phyloP scores from a whole-genome alignment of 192 early-diverging fungal species.

The Phycomyces nitens region DNA sequence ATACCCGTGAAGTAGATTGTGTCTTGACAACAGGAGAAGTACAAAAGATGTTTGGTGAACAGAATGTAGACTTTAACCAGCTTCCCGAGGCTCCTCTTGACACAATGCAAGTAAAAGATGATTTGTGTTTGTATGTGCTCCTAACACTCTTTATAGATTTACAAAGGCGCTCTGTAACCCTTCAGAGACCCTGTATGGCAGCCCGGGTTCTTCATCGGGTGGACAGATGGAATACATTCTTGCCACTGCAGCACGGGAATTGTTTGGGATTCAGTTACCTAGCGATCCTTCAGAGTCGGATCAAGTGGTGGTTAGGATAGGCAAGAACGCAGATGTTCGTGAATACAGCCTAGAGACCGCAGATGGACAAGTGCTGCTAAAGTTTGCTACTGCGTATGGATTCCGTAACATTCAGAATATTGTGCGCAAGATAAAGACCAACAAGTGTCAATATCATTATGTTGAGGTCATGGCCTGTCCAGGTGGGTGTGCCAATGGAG shows the following conservation, averaged over 20 bases:
- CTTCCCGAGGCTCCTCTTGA: constrained; percentile 57
- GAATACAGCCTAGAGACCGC: constrained; percentile 57
- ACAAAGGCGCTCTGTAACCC: constrained; percentile 24
- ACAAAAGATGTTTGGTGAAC: constrained; percentile 79
- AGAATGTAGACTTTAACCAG: constrained; percentile 43
- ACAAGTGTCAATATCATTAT: constrained; percentile 77
- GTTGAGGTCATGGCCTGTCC: constrained; percentile 99
- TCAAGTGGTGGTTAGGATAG: constrained; percentile 60
- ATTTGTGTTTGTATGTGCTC: too few species aligned
- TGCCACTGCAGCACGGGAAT: constrained; percentile 70
- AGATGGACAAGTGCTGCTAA: constrained; percentile 54
- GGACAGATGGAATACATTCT: constrained; percentile 89
- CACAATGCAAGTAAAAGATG: constrained; percentile 34
- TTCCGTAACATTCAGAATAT: constrained; percentile 98
- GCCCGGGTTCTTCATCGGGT: constrained; percentile 83
- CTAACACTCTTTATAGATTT: constrained; percentile 10
- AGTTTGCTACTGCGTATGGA: constrained; percentile 88
- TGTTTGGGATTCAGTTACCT: constrained; percentile 69
- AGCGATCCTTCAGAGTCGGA: constrained; percentile 39
- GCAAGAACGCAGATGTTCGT: constrained; percentile 80
- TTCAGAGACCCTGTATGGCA: constrained; percentile 40
- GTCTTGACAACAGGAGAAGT: constrained; percentile 94
- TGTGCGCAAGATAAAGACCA: constrained; percentile 90
- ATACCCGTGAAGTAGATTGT: constrained; percentile 92
- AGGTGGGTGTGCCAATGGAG: constrained; percentile 95